Evolutionary conservation across 371 early-diverging fungal genomes (phyloP), one percentile per base, ranked within the genome.

Genomic region (Mucor ambiguus): DNA sequence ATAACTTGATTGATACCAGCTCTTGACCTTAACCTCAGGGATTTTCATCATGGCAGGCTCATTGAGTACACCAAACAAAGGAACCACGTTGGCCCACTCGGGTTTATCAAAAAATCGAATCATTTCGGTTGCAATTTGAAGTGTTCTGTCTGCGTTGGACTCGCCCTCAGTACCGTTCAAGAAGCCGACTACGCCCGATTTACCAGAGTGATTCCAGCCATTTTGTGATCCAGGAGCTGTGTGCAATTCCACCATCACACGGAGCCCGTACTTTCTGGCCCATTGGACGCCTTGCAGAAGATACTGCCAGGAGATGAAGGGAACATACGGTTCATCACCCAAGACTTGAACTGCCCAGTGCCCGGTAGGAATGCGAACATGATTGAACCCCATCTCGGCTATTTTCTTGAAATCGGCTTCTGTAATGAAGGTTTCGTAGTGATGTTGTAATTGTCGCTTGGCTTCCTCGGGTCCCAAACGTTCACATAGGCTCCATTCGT

Each of bases 171-270:
- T 77, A 32, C 82, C 82, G 37, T 78, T 81, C 56, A 73, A 66
- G 70, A 79, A 87, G 68, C 89, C 87, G 76, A 61, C 74, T 49
- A 22, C 69, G 61, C 75, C 79, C 38, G 9, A 74, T 74, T 68
- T 62, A 2, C 92, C 92, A 2, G 90, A 89, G 62, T 91, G 90
- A 60, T 91, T 90, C 80, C 90, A 92, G 16, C 91, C 91, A 58
- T 91, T 91, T 69, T 93, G 93, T 7, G 91, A 90, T 0, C 92
- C 92, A 1, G 93, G 93, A 4, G 87, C 88, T 0, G 89, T 90
- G 60, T 93, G 93, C 14, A 93, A 61, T 66, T 93, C 92, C 2
- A 93, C 83, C 76, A 90, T 88, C 5, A 88, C 92, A 9, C 91
- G 85, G 6, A 93, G 63, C 4, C 87, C 86, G 63, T 90, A 86